phyloP scores from a whole-genome alignment of 331 rosid species.

The Quercus phellos region DNA sequence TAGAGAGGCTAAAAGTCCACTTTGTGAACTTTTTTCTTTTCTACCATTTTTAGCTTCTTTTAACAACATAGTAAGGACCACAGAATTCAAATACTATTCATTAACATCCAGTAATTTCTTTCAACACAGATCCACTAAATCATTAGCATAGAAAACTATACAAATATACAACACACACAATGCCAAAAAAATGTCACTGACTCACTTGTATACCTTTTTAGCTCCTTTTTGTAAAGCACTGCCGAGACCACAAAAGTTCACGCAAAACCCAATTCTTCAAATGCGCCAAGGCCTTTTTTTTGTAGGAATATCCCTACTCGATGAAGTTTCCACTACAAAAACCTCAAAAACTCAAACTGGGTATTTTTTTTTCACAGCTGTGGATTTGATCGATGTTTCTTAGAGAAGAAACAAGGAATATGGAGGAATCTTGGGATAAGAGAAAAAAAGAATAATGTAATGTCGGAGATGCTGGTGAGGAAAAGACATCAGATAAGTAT shows the following conservation, averaged over 20 bases:
- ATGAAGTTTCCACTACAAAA: not conserved
- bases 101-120: too few species aligned
- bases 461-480: conserved; percentile 19
- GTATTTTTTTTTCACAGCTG: not conserved
- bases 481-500: conserved; percentile 8
- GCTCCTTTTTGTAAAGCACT: not conserved
- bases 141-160: not conserved
- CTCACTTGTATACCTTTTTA: not conserved
- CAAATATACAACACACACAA: not conserved
- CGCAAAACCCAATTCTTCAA: not conserved
- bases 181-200: not conserved
- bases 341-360: not conserved
- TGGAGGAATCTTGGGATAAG: conserved; percentile 17
- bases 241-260: not conserved
- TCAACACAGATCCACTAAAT: too few species aligned
- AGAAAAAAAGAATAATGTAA: conserved; percentile 18
- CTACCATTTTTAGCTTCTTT: not conserved
- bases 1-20: not conserved
- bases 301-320: not conserved
- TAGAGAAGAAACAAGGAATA: not conserved
- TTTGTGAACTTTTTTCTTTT: not conserved
- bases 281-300: not conserved
- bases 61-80: too few species aligned
- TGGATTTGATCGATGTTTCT: not conserved
- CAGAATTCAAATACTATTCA: too few species aligned